A percentile compares a stretch with the other conserved stretches of the same genome.
phyloP scores from a whole-genome alignment of 495 filamentous ascomycete species.

The Gamarada debralockiae region DNA sequence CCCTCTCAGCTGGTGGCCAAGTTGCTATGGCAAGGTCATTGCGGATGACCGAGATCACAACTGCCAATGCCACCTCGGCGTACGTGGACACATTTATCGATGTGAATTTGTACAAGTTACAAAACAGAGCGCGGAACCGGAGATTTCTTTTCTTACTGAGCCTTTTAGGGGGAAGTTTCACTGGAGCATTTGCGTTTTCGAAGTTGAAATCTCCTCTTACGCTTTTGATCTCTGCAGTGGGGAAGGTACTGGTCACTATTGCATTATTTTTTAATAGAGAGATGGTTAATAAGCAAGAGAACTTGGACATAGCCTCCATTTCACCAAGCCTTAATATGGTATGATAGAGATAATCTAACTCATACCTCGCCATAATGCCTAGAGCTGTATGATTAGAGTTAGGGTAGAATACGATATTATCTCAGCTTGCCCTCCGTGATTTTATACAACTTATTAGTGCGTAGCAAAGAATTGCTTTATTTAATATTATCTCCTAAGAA shows the following conservation, averaged over 20 bases:
- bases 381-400: not conserved
- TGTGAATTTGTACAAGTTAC: conserved; percentile 31
- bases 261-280: conserved; percentile 41
- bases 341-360: not conserved
- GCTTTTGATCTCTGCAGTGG: conserved; percentile 36
- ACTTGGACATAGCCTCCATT: not conserved
- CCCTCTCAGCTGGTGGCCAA: conserved; percentile 53
- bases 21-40: conserved; percentile 52
- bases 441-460: not conserved
- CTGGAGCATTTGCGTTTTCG: conserved; percentile 45
- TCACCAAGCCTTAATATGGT: not conserved
- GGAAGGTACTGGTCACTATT: conserved; percentile 39
- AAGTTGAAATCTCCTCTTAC: conserved; percentile 37
- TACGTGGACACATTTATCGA: conserved; percentile 58
- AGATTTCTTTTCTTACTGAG: conserved; percentile 44
- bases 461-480: not conserved
- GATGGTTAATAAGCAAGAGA: conserved; percentile 29
- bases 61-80: conserved; percentile 62
- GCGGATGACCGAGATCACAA: conserved; percentile 56
- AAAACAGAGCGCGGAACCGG: conserved; percentile 49
- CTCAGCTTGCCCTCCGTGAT: not conserved
- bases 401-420: not conserved
- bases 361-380: not conserved
- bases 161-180: conserved; percentile 47
- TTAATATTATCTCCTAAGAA: not conserved